Base-by-base conservation (phyloP, 2,329 filamentous ascomycete species). In the Dryadomyces quercus-mongolicae region DNA sequence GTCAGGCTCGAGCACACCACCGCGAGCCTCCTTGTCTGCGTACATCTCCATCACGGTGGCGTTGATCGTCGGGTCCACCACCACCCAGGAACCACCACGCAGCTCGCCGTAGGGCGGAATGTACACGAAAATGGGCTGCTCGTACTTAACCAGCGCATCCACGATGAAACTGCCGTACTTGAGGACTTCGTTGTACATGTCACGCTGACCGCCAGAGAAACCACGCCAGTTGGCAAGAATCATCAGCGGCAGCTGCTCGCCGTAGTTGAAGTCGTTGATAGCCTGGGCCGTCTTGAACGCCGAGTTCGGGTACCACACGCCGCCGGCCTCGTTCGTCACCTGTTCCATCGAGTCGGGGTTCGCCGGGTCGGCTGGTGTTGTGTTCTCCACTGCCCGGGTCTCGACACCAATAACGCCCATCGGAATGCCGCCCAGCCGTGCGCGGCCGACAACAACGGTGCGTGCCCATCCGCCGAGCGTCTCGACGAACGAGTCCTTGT, bases 121-220 rank as follows among this genome's bases (percentile, higher is more conserved):
- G 77, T 98, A 98, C 60, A 98, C 89, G 67, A 98, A 98, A 72
- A 98, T 85, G 54, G 93, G 93, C 77, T 98, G 93, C 77, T 98
- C 88, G 67, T 89, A 98, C 74, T 96, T 95, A 77, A 95, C 90
- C 49, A 98, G 85, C 54, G 92, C 92, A 66, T 98, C 93, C 62
- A 98, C 93, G 66, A 98, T 98, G 80, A 93, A 97, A 18, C 92
- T 96, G 67, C 93, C 93, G 66, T 98, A 98, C 78, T 98, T 98
- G 71, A 98, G 83, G 16, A 98, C 93, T 74, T 98, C 93, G 75
- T 97, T 96, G 83, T 94, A 98, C 93, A 98, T 98, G 73, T 98
- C 93, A 63, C 92, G 89, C 74, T 98, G 93, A 60, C 93, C 93
- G 76, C 93, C 93, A 62, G 93, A 98, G 88, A 98, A 98, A 77